Conservation (phyloP, 2,329 filamentous ascomycete genomes). For the Alternaria dauci region DNA sequence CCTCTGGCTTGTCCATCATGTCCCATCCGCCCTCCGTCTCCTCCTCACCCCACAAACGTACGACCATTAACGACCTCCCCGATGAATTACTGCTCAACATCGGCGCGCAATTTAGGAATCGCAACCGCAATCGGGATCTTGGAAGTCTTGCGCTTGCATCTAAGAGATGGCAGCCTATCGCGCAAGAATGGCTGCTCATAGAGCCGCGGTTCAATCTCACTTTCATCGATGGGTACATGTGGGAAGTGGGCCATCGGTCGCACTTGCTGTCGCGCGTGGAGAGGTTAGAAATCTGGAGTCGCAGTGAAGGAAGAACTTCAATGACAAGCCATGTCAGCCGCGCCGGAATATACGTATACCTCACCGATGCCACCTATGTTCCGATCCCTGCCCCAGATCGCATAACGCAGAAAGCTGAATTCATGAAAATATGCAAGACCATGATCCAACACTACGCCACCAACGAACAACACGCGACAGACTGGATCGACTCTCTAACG, state of each 20-base stretch:
- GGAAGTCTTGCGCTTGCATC: slow-evolving; percentile 24
- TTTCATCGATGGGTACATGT: slow-evolving; percentile 25
- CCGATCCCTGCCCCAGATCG: background rate
- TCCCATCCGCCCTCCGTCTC: background rate
- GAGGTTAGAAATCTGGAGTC: slow-evolving; percentile 26
- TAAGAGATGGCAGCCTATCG: slow-evolving; percentile 20
- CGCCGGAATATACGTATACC: background rate
- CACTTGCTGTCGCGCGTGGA: slow-evolving; percentile 16
- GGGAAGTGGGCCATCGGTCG: slow-evolving; percentile 11
- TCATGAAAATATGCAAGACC: slow-evolving; percentile 5
- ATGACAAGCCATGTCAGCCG: background rate
- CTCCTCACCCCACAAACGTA: background rate
- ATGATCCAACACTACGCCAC: slow-evolving; percentile 6
- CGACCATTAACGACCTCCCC: slow-evolving; percentile 20
- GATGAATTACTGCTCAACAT: slow-evolving; percentile 27
- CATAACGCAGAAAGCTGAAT: background rate
- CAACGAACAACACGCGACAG: background rate
- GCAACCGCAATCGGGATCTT: slow-evolving; percentile 22
- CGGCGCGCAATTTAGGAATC: slow-evolving; percentile 8
- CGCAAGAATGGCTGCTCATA: slow-evolving; percentile 27
- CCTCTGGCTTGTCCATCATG: background rate
- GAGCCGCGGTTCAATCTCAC: slow-evolving; percentile 26
- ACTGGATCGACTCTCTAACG: slow-evolving; percentile 10
- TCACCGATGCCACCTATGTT: background rate
- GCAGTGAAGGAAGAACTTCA: slow-evolving; percentile 8